Evolutionary conservation across 2,329 filamentous ascomycete genomes (phyloP).

Genomic region (Trichoderma polysporum): DNA sequence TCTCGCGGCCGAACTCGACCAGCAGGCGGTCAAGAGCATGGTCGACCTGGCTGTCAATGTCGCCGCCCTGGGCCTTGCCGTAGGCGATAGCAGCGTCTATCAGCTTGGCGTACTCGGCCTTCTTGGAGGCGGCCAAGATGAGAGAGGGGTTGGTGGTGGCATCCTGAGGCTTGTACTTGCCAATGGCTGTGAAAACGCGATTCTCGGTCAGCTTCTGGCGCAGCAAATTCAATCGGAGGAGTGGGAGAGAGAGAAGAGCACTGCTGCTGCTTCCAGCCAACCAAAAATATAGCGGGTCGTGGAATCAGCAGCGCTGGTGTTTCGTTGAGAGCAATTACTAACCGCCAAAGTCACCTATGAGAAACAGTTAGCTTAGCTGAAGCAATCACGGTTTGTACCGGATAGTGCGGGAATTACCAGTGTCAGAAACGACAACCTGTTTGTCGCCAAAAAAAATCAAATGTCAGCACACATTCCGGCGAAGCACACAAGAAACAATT

Average conservation of each 20-base stretch:
- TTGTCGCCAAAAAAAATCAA: slow-evolving; percentile 35
- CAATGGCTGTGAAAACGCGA: slow-evolving; percentile 69
- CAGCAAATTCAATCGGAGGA: not conserved
- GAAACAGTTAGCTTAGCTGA: slow-evolving; percentile 30
- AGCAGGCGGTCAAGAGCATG: slow-evolving; percentile 88
- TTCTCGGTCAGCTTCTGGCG: slow-evolving; percentile 27
- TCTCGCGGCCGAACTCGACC: slow-evolving; percentile 97
- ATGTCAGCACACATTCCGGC: slow-evolving; percentile 1
- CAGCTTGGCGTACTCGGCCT: slow-evolving; percentile 89
- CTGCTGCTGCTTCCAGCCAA: not conserved
- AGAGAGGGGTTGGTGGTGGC: slow-evolving; percentile 99
- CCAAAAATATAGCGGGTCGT: not conserved
- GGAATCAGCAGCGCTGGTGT: not conserved
- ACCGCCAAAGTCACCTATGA: slow-evolving; percentile 73
- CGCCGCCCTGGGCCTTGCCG: slow-evolving; percentile 73
- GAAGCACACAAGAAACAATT: not conserved
- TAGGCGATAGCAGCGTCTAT: slow-evolving; percentile 83
- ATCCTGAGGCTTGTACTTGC: slow-evolving; percentile 99
- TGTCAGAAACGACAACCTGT: slow-evolving; percentile 94
- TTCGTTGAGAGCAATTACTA: slow-evolving; percentile 41
- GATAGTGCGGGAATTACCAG: slow-evolving; percentile 62
- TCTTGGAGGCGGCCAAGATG: slow-evolving; percentile 97
- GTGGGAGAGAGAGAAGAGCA: not conserved
- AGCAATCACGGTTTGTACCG: not conserved
- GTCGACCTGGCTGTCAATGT: slow-evolving; percentile 81